These are phyloP conservation scores for Alectoria sarmentosa DNA, from an alignment of 495 filamentous ascomycete species.

Conservation along the genomic window DNA sequence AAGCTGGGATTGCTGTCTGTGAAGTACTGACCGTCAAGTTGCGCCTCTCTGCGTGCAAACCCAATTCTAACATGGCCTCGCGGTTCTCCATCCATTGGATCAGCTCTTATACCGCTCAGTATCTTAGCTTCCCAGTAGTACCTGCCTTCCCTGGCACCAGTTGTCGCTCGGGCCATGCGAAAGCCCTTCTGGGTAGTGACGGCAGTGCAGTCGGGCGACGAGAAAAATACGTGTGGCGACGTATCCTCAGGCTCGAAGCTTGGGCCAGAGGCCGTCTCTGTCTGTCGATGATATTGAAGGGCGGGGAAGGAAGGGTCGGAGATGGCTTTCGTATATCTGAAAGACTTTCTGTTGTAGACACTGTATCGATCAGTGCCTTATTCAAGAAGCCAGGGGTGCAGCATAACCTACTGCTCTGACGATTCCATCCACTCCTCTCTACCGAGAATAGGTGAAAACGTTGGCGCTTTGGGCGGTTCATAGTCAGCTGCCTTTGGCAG, in stretches of 20 bases:
- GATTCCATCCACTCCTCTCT: conserved; percentile 41
- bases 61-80: conserved; percentile 82
- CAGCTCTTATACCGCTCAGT: conserved; percentile 52
- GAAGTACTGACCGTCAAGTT: conserved; percentile 77
- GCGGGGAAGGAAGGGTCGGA: conserved; percentile 80
- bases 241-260: conserved; percentile 87
- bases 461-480: conserved; percentile 47
- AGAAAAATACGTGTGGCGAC: conserved; percentile 67
- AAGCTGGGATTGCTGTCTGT: no score
- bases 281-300: conserved; percentile 81
- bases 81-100: conserved; percentile 16
- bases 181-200: conserved; percentile 76
- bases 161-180: conserved; percentile 74
- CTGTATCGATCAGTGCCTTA: conserved; percentile 22
- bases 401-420: conserved; percentile 52
- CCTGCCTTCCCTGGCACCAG: conserved; percentile 81
- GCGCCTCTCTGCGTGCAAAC: conserved; percentile 83
- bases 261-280: conserved; percentile 77
- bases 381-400: no score
- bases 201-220: conserved; percentile 44
- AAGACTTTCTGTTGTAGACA: conserved; percentile 85
- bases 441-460: conserved; percentile 41
- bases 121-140: conserved; percentile 95
- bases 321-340: conserved; percentile 84
- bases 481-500: conserved; percentile 52